Evolutionary conservation across 1,284 basidiomycete species (phyloP), one percentile per base, ranked within the genome.

Genomic region (Rhodotorula sp.): DNA sequence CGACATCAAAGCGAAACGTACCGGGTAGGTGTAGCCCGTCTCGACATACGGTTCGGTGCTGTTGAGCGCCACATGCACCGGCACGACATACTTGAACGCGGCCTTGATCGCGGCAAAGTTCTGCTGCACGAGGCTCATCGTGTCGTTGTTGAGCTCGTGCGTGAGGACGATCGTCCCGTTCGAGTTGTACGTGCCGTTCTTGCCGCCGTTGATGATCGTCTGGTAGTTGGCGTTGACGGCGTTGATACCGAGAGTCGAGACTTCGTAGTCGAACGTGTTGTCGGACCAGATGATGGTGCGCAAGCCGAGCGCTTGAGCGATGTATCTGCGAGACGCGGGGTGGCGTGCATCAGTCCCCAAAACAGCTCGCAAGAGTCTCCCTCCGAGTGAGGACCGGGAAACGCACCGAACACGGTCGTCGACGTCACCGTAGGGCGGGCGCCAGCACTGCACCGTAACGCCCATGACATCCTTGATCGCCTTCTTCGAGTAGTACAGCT

Each of bases 401-500:
- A 43, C 39, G 39, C 39, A 43, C 39, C 54, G 54, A 26, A 56
- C 26, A 26, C 54, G 54, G 26, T 56, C 54, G 54, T 56, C 54
- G 29, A 56, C 54, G 29, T 56, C 54, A 26, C 54, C 54, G 76
- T 80, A 85, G 6, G 85, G 84, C 48, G 84, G 83, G 58, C 82
- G 77, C 80, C 80, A 78, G 67, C 70, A 74, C 57, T 61, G 69
- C 4, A 71, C 69, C 3, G 85, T 85, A 21, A 86, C 81, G 62
- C 85, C 85, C 10, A 84, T 76, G 62, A 86, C 78, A 43, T 81
- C 80, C 79, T 85, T 84, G 83, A 86, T 85, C 62, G 79, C 80
- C 76, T 84, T 80, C 70, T 81, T 81, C 43, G 84, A 83, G 81
- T 86, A 86, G 79, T 84, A 87, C 31, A 87, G 81, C 79, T 86